These are phyloP conservation scores for Citrus sinensis DNA, from an alignment of 345 rosid species.

Conservation along the genomic window DNA sequence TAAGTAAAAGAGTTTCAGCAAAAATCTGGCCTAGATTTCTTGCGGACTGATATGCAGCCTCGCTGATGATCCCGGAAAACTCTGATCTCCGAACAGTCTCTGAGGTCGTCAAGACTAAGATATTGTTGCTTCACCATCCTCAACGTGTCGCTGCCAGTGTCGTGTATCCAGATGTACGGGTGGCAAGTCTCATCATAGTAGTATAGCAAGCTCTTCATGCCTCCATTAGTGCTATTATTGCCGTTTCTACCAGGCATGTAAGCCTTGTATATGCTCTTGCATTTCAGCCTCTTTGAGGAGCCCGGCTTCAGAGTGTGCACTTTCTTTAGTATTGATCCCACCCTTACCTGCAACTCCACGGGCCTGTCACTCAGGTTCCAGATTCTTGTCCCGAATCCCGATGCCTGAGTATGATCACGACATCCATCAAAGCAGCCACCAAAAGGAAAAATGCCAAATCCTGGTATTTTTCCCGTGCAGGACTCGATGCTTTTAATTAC, in stretches of 20 bases:
- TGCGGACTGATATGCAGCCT: constrained; percentile 71
- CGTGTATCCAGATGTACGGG: constrained; percentile 88
- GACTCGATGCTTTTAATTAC: constrained; percentile 36
- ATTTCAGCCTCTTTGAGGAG: constrained; percentile 62
- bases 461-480: constrained; percentile 34
- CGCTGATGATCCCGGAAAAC: constrained; percentile 62
- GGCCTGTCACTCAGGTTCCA: constrained; percentile 76
- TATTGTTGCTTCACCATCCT: constrained; percentile 93
- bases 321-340: constrained; percentile 75
- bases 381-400: constrained; percentile 58
- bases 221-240: constrained; percentile 17
- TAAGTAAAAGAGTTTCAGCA: constrained; percentile 46
- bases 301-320: constrained; percentile 85
- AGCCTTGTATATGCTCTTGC: constrained; percentile 74
- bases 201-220: constrained; percentile 61
- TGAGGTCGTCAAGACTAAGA: constrained; percentile 74
- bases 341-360: constrained; percentile 73
- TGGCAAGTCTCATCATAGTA: constrained; percentile 70
- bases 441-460: constrained; percentile 35
- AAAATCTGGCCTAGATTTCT: constrained; percentile 69
- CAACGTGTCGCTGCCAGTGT: constrained; percentile 58
- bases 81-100: constrained; percentile 79
- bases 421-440: constrained; percentile 77
- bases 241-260: constrained; percentile 45
- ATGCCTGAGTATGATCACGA: constrained; percentile 49